These are phyloP conservation scores for Lactifluus volemus DNA, from an alignment of 768 basidiomycete genomes.

Conservation along the genomic window DNA sequence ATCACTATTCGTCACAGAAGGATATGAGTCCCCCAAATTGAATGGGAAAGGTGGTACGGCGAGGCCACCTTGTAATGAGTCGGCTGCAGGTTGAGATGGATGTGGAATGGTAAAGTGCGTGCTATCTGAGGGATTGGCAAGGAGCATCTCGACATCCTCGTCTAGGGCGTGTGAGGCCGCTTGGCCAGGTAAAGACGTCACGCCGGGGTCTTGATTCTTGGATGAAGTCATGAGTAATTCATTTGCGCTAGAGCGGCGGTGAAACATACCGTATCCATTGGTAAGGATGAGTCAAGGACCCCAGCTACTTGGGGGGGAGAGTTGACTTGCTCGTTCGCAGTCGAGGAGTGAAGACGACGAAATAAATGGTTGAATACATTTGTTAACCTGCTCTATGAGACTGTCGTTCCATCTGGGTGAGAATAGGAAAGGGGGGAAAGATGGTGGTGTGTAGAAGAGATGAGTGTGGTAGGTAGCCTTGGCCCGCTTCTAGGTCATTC, in stretches of 20 bases:
- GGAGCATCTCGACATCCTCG: constrained; percentile 8
- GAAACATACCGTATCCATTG: background rate
- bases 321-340: background rate
- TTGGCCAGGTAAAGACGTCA: background rate
- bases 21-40: background rate
- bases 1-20: constrained; percentile 2
- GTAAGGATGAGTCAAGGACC: background rate
- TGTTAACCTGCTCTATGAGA: background rate
- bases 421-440: background rate
- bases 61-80: background rate
- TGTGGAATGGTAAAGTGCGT: background rate
- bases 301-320: background rate
- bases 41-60: background rate
- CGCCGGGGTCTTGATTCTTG: background rate
- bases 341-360: constrained; percentile 3
- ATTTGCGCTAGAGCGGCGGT: background rate
- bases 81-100: background rate
- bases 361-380: constrained; percentile 4
- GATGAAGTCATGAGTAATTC: constrained; percentile 6
- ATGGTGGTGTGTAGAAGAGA: background rate
- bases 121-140: background rate
- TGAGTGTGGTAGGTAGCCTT: background rate
- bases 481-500: background rate
- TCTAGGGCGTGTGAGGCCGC: background rate
- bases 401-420: constrained; percentile 5